Conservation (phyloP, 2,329 filamentous ascomycete species). For the Cercospora beticola region DNA sequence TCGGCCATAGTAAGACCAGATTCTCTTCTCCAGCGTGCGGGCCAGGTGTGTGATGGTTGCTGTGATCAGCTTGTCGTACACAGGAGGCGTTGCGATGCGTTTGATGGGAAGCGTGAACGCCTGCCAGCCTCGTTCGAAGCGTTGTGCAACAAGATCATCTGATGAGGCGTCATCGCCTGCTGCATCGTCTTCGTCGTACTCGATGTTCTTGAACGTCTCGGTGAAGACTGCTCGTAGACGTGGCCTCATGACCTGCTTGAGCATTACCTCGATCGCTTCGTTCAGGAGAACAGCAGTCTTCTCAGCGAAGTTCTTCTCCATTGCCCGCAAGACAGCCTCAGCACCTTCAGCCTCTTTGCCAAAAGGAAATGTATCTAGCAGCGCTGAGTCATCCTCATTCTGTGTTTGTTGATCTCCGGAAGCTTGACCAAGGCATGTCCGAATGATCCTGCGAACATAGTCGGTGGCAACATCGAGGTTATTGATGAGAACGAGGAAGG, state of each 20-base stretch:
- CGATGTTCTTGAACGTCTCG: slow-evolving; percentile 87
- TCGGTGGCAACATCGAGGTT: slow-evolving; percentile 90
- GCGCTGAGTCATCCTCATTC: slow-evolving; percentile 14
- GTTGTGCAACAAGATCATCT: slow-evolving; percentile 67
- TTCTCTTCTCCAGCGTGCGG: slow-evolving; percentile 78
- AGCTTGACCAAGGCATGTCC: slow-evolving; percentile 56
- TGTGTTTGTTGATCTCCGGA: slow-evolving; percentile 10
- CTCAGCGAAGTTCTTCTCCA: slow-evolving; percentile 69
- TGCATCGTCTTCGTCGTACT: slow-evolving; percentile 69
- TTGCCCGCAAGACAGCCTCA: slow-evolving; percentile 62
- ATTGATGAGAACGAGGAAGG: slow-evolving; percentile 92
- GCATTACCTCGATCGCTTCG: slow-evolving; percentile 82
- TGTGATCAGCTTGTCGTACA: slow-evolving; percentile 74
- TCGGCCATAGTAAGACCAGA: slow-evolving; percentile 76
- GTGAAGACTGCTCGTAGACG: slow-evolving; percentile 80
- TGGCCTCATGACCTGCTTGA: slow-evolving; percentile 81
- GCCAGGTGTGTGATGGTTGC: slow-evolving; percentile 73
- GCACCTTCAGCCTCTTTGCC: slow-evolving; percentile 72
- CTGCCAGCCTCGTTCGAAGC: slow-evolving; percentile 85
- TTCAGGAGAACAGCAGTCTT: slow-evolving; percentile 80
- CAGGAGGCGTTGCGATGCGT: slow-evolving; percentile 75
- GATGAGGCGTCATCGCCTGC: slow-evolving; percentile 45
- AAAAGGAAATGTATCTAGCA: slow-evolving; percentile 71
- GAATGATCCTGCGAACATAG: slow-evolving; percentile 84
- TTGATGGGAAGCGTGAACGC: slow-evolving; percentile 80